Evolutionary conservation across 2,329 filamentous ascomycete genomes (phyloP), one percentile per base, ranked within the genome.

Genomic region (Arthroderma uncinatum): DNA sequence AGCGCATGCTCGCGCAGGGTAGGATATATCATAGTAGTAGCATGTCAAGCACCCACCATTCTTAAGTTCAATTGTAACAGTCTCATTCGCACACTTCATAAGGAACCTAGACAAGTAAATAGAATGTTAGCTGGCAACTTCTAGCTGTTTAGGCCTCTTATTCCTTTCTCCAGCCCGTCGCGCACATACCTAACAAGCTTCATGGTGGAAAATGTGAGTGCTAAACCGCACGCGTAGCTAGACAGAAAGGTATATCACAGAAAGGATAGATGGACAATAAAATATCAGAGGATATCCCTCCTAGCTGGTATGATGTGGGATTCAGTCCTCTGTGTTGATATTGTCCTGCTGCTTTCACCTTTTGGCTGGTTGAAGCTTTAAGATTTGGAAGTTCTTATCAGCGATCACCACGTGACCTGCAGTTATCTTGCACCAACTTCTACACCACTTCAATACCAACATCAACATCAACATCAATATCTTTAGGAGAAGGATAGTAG

Each of bases 21-120:
- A 2, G 19, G n/a, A n/a, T 23, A 19, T 12, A 23, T 21, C 5
- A 14, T 7, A 10, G 39, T 9, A 9, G 19, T 19, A 42, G n/a
- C 19, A 4, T 7, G 16, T 42, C 16, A 8, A 23, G 7, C 34
- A 58, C 44, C 30, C 78, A 93, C 91, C 93, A 82, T 97, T 97
- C 76, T 98, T 98, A 65, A 98, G 80, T 76, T 98, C 93, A 73
- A 98, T 88, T 47, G 92, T 97, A 68, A 97, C 93, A 68, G 93
- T 95, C 79, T 98, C 93, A 75, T 96, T 97, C 74, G 88, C 85
- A 75, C 92, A 97, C 80, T 98, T 98, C 92, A 97, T 97, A 66
- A 98, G 80, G 74, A 98, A 98, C 73, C 93, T 97, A 73, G 61
- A 59, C 65, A 37, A 63, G 57, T 23, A 23, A 8, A 37, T 56